Percentiles rank a stretch among this genome's conserved stretches.
phyloP scores from a whole-genome alignment of 1,284 basidiomycete genomes.

The Cystobasidiaceae sp. region DNA sequence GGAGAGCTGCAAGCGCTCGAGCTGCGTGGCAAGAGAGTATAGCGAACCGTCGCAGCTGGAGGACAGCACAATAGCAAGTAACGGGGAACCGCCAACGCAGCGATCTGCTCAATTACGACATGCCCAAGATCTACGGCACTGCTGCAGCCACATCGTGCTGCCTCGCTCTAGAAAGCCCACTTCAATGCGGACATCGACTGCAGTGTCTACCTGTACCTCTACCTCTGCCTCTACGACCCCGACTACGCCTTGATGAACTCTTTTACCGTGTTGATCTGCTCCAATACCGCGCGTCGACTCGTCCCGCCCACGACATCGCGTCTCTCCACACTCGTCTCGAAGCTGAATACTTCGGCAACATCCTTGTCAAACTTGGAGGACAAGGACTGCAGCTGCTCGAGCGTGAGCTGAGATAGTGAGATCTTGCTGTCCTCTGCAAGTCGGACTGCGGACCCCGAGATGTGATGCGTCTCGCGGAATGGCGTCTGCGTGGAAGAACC shows the following conservation, averaged over 20 bases:
- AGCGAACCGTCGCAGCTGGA: no score
- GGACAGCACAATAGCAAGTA: no score
- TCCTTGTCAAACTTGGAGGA: constrained; percentile 81
- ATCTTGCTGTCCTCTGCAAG: constrained; percentile 78
- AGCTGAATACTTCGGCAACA: constrained; percentile 70
- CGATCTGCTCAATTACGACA: no score
- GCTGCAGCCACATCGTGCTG: no score
- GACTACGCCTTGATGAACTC: neutral
- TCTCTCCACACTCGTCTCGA: constrained; percentile 92
- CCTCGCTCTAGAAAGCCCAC: no score
- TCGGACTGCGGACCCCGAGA: constrained; percentile 92
- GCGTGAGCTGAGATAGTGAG: constrained; percentile 71
- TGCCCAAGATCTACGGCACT: no score
- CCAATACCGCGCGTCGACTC: constrained; percentile 72
- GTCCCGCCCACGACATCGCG: constrained; percentile 88
- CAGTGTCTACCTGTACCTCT: no score
- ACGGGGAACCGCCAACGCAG: no score
- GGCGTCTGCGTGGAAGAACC: constrained; percentile 54
- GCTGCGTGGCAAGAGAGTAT: no score
- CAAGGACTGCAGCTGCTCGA: constrained; percentile 71
- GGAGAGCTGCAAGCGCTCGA: neutral
- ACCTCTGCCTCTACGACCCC: neutral
- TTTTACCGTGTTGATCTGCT: constrained; percentile 59
- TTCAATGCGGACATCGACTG: no score
- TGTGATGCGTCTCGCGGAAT: constrained; percentile 97